Base-by-base conservation (phyloP, 345 rosid genomes). In the Salix udensis region DNA sequence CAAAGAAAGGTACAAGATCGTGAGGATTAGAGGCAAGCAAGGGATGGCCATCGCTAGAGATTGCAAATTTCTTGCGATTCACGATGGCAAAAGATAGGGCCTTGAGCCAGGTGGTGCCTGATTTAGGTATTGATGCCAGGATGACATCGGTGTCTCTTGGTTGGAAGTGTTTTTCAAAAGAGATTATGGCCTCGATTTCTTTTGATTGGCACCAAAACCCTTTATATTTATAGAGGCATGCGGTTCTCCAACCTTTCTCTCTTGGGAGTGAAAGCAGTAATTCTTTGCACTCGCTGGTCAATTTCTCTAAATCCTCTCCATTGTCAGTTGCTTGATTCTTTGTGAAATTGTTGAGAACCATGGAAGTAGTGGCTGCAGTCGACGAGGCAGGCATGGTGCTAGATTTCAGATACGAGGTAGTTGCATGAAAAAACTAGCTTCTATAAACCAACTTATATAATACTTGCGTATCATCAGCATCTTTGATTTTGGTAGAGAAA, bases 201-300 rank as follows among this genome's bases (percentile, higher is more conserved):
- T 80, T 77, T 34, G 91, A 68, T 52, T 88, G 96, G 85, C 94
- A 92, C 98, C 97, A 94, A 76, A 89, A 94, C 1, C 89, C 91
- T 83, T 91, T 91, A 75, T 84, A 89, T 23, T 77, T 42, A 64
- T 89, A 89, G 67, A 90, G 77, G 80, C 78, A 80, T 23, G 82
- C 83, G 65, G 95, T 89, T 81, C 94, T 81, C 94, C 95, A 94
- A 5, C 95, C 95, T 76, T 76, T 86, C 71, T 88, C 90, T 60
- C 36, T 85, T 0, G 92, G 98, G 65, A 91, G 90, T 67, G 89
- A 77, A 37, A 76, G 85, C 8, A 91, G 76, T 74, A 93, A 67
- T 70, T 85, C 83, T 74, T 61, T 85, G 78, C 87, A 91, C 80
- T 90, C 93, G 14, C 76, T 55, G 85, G 84, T 86, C 36, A 82